Evolutionary conservation across 768 basidiomycete genomes (phyloP), one percentile per base, ranked within the genome.

Genomic region (Suillus fuscotomentosus): DNA sequence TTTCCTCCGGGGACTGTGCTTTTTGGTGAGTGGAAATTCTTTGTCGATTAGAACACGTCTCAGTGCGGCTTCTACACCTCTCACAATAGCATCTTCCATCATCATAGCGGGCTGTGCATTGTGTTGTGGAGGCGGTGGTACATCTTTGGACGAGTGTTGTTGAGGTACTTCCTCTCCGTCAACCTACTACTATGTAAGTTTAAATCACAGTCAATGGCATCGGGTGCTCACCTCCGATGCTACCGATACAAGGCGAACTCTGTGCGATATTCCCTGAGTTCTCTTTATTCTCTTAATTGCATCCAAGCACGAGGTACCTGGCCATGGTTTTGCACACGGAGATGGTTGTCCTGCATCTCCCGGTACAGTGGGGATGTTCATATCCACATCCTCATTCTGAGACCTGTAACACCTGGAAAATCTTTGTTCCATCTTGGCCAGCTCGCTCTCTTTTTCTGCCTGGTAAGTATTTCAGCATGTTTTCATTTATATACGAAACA

Each of bases 251-350:
- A 64, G 59, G 22, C 8, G 48, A n/a, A 51, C 55, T 22, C 48
- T 39, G 22, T 34, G 39, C 42, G 34, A 47, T 34, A 64, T 53
- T 22, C 63, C 57, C 2, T 27, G 8, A 20, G 48, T 53, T 64
- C 38, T 64, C 47, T 42, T 60, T 11, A 64, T 60, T 34, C 39
- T 41, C 60, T 64, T 64, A 36, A 64, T 64, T 22, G 51, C 63
- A 45, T 60, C 45, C 6, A 61, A 41, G 47, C 10, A 22, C 2
- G 2, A 24, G 22, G 3, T 48, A 48, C 22, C 27, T 27, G 27
- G 3, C 3, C 27, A 3, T 22, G 22, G 47, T 5, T 45, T 45
- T 45, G 43, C 1, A 1, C 1, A 45, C 1, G 43, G 43, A n/a
- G 43, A 45, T 24, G 47, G 47, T 24, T 48, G 22, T 50, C 22